Base-by-base conservation (phyloP, 1,284 basidiomycete species). In the Cryptococcus floricola region DNA sequence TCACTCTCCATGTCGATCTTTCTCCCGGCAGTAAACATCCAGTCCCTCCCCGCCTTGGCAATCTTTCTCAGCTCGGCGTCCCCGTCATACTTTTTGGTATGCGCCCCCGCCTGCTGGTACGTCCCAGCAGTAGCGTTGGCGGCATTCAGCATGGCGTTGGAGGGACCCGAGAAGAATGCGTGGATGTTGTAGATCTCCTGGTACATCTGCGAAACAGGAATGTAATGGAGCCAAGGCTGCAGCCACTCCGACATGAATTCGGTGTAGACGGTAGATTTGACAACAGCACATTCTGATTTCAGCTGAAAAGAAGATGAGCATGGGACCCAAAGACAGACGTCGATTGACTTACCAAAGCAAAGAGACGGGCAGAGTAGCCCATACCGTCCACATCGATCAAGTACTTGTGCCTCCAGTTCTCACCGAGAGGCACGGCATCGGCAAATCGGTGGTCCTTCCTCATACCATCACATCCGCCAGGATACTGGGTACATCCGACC, bases 401-500 rank as follows among this genome's bases (percentile, higher is more conserved):
- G 69, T 93, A 94, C 78, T 95, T 95, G 80, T 93, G 89, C 53
- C 85, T 81, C 93, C 93, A 96, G 68, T 91, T 87, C 60, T 86
- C 83, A 4, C 90, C 89, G 1, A 96, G 79, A 5, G 87, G 85
- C 1, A 89, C 89, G 1, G 88, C 80, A 53, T 87, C 84, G 12
- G 83, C 85, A 65, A 92, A 89, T 31, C 88, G 82, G 72, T 92
- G 87, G 41, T 84, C 80, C 57, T 79, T 78, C 58, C 81, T 80
- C 63, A 92, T 81, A 16, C 85, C 86, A 1, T 82, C 77, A 62
- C 88, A 81, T n/a, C 92, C 92, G 5, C 89, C 91, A 1, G 89
- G 88, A 68, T 89, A 92, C 51, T 81, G 80, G 16, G 80, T 79
- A 46, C 82, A 81, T 9, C 87, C 85, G 7, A 88, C 84, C 2